Evolutionary conservation across 306 rosid genomes (phyloP).

Genomic region (Glycine soja): DNA sequence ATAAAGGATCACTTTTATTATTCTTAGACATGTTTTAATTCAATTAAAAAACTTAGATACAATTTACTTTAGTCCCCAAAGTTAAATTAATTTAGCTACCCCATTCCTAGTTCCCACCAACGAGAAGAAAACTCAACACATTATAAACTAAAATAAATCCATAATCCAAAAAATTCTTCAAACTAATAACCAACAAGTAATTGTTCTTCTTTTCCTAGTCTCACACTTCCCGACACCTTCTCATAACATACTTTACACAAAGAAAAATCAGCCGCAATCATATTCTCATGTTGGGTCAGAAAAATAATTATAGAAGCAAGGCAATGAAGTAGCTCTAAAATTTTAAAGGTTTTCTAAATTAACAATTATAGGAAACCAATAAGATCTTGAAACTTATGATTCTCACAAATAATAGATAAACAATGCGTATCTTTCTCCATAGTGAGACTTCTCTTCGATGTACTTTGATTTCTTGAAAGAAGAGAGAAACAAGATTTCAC

Average conservation of each 20-base stretch:
- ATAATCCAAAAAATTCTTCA: conserved; percentile 37
- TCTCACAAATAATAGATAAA: no score
- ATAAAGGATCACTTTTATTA: not conserved
- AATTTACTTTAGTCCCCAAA: conserved; percentile 13
- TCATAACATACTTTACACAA: no score
- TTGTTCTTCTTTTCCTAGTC: not conserved
- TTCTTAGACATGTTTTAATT: no score
- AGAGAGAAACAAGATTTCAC: no score
- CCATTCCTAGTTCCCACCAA: conserved; percentile 31
- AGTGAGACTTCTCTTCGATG: no score
- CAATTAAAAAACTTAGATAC: conserved; percentile 34
- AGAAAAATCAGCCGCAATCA: conserved; percentile 34
- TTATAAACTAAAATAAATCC: conserved; percentile 36
- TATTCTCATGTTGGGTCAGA: conserved; percentile 15
- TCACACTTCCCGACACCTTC: not conserved
- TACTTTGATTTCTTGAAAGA: no score
- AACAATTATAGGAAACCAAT: no score
- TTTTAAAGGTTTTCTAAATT: no score
- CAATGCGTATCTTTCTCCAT: no score
- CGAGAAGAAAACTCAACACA: not conserved
- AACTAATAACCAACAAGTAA: conserved; percentile 35
- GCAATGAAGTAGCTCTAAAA: no score
- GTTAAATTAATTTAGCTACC: conserved; percentile 37
- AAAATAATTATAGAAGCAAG: no score
- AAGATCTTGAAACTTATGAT: no score